Conservation (phyloP, 495 filamentous ascomycete species). For the Neurospora terricola region DNA sequence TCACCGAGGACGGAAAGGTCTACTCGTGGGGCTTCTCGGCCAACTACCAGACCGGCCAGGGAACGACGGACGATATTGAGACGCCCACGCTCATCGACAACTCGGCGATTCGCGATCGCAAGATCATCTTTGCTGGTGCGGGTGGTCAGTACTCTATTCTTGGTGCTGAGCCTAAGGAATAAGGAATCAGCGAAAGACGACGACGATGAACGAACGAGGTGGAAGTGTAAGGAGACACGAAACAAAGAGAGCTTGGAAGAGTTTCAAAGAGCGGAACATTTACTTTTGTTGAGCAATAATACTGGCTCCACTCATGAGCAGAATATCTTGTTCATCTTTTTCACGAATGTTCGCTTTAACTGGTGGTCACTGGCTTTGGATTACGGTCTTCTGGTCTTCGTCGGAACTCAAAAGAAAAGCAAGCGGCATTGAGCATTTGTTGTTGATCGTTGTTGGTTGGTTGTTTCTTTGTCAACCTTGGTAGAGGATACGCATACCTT, state of each 20-base stretch:
- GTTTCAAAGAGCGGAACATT: background rate
- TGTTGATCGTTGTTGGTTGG: background rate
- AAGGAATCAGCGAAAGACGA: background rate
- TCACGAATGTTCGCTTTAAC: background rate
- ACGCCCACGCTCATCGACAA: conserved; percentile 52
- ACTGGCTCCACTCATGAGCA: background rate
- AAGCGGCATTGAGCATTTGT: background rate
- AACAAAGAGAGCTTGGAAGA: background rate
- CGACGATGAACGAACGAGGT: background rate
- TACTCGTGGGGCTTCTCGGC: conserved; percentile 63
- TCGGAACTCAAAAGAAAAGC: background rate
- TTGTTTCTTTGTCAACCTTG: background rate
- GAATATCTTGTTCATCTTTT: background rate
- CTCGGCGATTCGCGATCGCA: conserved; percentile 46
- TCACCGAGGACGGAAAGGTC: conserved; percentile 49
- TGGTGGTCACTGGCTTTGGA: background rate
- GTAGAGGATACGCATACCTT: background rate
- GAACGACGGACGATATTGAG: conserved; percentile 47
- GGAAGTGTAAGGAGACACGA: background rate
- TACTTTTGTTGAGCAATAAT: background rate
- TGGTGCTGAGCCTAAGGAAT: conserved; percentile 20
- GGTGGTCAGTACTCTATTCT: conserved; percentile 62
- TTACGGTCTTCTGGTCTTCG: background rate
- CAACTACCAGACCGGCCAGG: conserved; percentile 59
- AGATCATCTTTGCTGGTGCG: conserved; percentile 47